Base-by-base conservation (phyloP, 1,139 yeast species). In the Suhomyces yuchorum region DNA sequence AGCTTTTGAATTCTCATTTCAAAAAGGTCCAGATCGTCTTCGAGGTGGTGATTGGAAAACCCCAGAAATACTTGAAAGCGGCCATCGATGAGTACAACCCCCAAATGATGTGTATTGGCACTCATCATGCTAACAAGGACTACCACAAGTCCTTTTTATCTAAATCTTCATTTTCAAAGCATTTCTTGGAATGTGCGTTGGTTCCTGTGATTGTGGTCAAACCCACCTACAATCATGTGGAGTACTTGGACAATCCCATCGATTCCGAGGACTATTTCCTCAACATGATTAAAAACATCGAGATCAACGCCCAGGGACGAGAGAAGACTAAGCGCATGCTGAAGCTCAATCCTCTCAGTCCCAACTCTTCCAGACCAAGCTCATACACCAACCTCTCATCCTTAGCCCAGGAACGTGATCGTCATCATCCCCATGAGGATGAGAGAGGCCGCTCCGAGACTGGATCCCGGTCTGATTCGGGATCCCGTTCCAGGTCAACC, bases 201-300 rank as follows among this genome's bases (percentile, higher is more conserved):
- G 82, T 85, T 1, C 91, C 91, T 0, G 89, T 84, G 4, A 77
- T 84, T 41, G 80, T 84, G 9, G 87, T 85, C 8, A 81, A 84
- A 51, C 87, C 88, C 1, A 67, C 68, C 18, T 77, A 80, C 55
- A 72, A 72, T 45, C 67, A 70, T 49, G 54, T 61, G n/a, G 75
- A 70, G 44, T 49, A 47, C 39, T 49, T 56, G 46, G 48, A 51
- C 3, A 42, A 52, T 6, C 70, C 72, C 12, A 59, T 72, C 12
- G 68, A 65, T 32, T 57, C 63, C 3, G 65, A 60, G 24, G 49
- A 56, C n/a, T 71, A 71, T 50, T 72, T 72, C 52, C 60, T 59
- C 38, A 57, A 68, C 46, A 64, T 69, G 68, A 51, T 71, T 11
- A 58, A 56, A 34, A 52, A 56, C 23, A 58, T 66, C 11, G 71